Evolutionary conservation across 352 stramenopile species (phyloP).

Genomic region (Aphanomyces euteiches): DNA sequence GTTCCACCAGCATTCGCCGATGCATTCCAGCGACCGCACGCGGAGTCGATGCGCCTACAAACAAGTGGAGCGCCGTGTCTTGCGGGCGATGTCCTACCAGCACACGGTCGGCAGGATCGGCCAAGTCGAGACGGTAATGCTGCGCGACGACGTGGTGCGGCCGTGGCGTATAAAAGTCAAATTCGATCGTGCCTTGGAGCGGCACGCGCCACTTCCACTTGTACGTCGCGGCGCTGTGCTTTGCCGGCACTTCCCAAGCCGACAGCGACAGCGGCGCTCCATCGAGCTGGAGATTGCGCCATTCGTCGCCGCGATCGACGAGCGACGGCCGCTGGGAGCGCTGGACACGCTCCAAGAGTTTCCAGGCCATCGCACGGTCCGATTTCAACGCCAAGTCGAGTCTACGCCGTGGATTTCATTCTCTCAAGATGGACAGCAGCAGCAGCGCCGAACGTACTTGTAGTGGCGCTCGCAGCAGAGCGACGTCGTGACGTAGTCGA

Average conservation of each 20-base stretch:
- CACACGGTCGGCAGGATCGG: conserved; percentile 2
- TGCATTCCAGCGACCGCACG: conserved; percentile 10
- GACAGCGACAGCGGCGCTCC: background rate
- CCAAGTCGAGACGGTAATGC: conserved; percentile 24
- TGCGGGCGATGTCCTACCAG: background rate
- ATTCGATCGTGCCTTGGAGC: conserved; percentile 19
- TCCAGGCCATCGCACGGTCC: conserved; percentile 25
- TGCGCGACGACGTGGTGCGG: conserved; percentile 25
- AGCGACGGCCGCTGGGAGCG: background rate
- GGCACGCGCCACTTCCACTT: conserved; percentile 31
- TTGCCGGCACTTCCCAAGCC: background rate
- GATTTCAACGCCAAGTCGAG: conserved; percentile 7
- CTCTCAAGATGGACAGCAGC: background rate
- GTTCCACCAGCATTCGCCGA: conserved; percentile 32
- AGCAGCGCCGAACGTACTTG: background rate
- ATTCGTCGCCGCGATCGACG: conserved; percentile 6
- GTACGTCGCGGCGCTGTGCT: background rate
- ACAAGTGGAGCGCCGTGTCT: no score
- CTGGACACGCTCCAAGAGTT: conserved; percentile 25
- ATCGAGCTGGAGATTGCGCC: conserved; percentile 21
- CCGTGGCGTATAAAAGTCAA: conserved; percentile 27
- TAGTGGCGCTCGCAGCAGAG: conserved; percentile 27
- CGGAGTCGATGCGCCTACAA: conserved; percentile 24
- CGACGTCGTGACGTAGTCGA: conserved; percentile 11
- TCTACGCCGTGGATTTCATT: background rate